Percentiles rank a stretch among this genome's conserved stretches.
phyloP scores from a whole-genome alignment of 371 early-diverging fungal species.

The Saksenaea vasiformis region DNA sequence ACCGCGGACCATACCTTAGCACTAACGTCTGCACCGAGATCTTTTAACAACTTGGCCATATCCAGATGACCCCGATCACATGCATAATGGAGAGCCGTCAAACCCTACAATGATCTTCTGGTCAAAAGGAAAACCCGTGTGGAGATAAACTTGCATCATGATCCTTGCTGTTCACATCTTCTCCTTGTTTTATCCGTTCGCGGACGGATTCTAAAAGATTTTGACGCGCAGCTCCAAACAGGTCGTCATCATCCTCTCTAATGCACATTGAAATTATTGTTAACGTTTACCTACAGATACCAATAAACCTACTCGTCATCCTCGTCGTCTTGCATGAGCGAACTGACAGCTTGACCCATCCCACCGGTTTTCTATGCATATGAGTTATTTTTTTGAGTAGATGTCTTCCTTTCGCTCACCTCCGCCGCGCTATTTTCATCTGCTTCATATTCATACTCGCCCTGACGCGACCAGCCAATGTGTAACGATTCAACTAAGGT shows the following conservation, averaged over 20 bases:
- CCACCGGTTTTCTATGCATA: conserved; percentile 9
- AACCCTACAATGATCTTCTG: conserved; percentile 21
- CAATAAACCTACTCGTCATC: conserved; percentile 20
- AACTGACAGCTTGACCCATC: conserved; percentile 30
- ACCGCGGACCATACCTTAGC: conserved; percentile 12
- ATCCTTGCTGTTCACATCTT: conserved; percentile 24
- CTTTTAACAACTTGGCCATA: conserved; percentile 25
- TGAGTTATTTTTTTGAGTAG: conserved; percentile 6
- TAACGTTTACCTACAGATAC: neutral
- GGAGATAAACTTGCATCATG: conserved; percentile 19
- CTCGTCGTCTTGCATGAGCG: conserved; percentile 31
- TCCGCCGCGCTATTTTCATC: neutral
- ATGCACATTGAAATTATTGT: neutral
- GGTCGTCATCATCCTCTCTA: conserved; percentile 31
- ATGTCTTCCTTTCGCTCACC: conserved; percentile 9
- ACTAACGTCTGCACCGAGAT: conserved; percentile 43
- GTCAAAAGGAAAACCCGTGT: neutral
- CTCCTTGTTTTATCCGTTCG: conserved; percentile 1
- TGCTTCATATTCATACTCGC: conserved; percentile 32
- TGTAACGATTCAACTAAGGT: conserved; percentile 33
- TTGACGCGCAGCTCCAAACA: conserved; percentile 34
- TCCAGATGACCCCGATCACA: conserved; percentile 44
- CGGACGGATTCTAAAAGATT: conserved; percentile 22
- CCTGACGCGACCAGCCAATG: conserved; percentile 47
- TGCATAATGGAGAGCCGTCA: conserved; percentile 47